These are phyloP conservation scores for Pezicula rhizophila DNA, from an alignment of 2,329 filamentous ascomycete genomes.

Conservation along the genomic window DNA sequence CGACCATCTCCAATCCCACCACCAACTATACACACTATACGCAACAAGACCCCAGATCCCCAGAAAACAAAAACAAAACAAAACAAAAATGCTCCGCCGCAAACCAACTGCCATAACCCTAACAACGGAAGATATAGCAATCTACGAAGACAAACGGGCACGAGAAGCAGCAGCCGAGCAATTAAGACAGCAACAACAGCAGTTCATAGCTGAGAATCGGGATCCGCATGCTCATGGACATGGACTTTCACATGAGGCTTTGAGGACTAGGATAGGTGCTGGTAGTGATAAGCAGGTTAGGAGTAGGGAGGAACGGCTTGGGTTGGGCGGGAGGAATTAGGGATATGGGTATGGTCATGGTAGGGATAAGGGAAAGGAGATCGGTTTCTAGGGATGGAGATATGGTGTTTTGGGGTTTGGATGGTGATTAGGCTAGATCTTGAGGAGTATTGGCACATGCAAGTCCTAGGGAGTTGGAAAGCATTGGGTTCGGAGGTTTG, in stretches of 20 bases:
- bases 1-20: not conserved
- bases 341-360: conserved; percentile 1
- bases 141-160: conserved; percentile 59
- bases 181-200: conserved; percentile 18
- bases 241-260: conserved; percentile 17
- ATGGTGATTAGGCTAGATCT: too few relatives aligned
- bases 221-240: conserved; percentile 5
- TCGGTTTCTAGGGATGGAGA: not conserved
- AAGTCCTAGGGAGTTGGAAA: not conserved
- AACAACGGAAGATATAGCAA: conserved; percentile 63
- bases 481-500: too few relatives aligned
- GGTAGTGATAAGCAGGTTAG: conserved; percentile 15
- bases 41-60: not conserved
- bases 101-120: conserved; percentile 62
- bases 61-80: not conserved
- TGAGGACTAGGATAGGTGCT: conserved; percentile 9
- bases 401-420: too few relatives aligned
- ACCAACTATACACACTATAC: not conserved
- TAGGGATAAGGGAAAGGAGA: conserved; percentile 3
- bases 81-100: conserved; percentile 56
- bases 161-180: conserved; percentile 24
- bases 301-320: conserved; percentile 31
- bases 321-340: conserved; percentile 20
- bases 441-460: too few relatives aligned
- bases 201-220: conserved; percentile 11